Evolutionary conservation across 129 eudicot genomes (phyloP), one percentile per base, ranked within the genome.

Genomic region (Centella asiatica): DNA sequence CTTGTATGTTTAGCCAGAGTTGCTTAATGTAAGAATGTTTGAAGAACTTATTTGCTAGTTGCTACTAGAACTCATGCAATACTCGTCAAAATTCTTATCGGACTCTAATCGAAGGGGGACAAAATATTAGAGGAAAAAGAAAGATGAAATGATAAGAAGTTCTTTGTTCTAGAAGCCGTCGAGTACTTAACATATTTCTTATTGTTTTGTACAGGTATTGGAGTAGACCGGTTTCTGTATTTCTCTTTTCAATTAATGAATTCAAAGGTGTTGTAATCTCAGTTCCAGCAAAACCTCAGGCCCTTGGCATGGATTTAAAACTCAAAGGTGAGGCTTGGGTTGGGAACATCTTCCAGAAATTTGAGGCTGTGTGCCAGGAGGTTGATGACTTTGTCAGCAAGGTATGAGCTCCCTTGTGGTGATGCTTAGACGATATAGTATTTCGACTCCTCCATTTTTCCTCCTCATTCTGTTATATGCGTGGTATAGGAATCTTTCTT

Each of bases 371-470:
- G 27, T 78, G 76, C 57, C 75, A 73, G 14, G 82, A 78, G 55
- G 73, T 85, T 71, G 94, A 85, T 61, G 80, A 68, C 33, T 67
- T 72, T 69, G 75, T 79, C 5, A 67, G 54, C 72, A 72, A 78
- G 81, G 94, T 81, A 70, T 59, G 51, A 28, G 52, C 26, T 6
- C 62, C 44, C 15, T 52, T 24, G 32, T 62, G 4, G 31, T 26
- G 20, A 60, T 9, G 19, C 20, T 53, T 40, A 12, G 18, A 10
- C 1, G 1, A 44, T 4, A 44, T 44, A 7, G 13, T 15, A 12
- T 44, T 4, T 44, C 14, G 15, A 1, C 15, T 44, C 48, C 12
- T 37, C 12, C 31, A 49, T 47, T 34, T 73, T 6, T 60, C 4
- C 13, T 44, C 17, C 17, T 19, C 20, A 6, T 19, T 32, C 15